Percentiles rank a stretch among this genome's conserved stretches.
Evolutionary conservation across 495 filamentous ascomycete genomes (phyloP).

Genomic region (Penicillium lagena): DNA sequence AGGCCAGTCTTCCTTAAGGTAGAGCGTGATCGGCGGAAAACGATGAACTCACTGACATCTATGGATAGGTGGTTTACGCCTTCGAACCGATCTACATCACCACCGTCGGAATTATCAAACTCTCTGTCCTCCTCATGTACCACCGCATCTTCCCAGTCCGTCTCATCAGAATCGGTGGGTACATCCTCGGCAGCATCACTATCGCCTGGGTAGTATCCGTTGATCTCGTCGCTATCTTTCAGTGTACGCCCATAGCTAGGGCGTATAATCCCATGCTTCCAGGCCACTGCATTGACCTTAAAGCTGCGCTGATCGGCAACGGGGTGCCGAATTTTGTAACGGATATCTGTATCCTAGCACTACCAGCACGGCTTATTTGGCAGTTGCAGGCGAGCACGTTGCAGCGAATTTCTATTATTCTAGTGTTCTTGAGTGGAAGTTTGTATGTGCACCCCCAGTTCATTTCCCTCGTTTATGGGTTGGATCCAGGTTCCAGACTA

Average conservation of each 20-base stretch:
- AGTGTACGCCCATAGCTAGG: slow-evolving; percentile 37
- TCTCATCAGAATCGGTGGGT: slow-evolving; percentile 27
- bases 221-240: slow-evolving; percentile 36
- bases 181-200: slow-evolving; percentile 31
- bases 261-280: slow-evolving; percentile 30
- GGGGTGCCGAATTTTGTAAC: slow-evolving; percentile 40
- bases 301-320: slow-evolving; percentile 38
- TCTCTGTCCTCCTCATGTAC: slow-evolving; percentile 39
- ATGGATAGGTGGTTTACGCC: slow-evolving; percentile 8
- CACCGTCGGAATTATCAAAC: slow-evolving; percentile 11
- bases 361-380: slow-evolving; percentile 40
- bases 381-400: slow-evolving; percentile 17
- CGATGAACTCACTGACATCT: slow-evolving; percentile 8
- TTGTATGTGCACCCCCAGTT: slow-evolving; percentile 1
- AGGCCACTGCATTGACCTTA: slow-evolving; percentile 37
- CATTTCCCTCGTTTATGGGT: neutral
- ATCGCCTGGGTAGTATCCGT: slow-evolving; percentile 33
- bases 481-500: no score
- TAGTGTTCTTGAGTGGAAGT: slow-evolving; percentile 7
- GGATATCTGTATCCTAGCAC: slow-evolving; percentile 38
- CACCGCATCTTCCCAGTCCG: slow-evolving; percentile 34
- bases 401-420: slow-evolving; percentile 9
- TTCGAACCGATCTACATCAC: slow-evolving; percentile 9
- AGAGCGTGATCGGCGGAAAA: no score
- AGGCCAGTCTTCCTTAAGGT: no score